A percentile compares a stretch with the other conserved stretches of the same genome.
Conservation (phyloP, 2,329 filamentous ascomycete species). For the Diaporthe helianthi region DNA sequence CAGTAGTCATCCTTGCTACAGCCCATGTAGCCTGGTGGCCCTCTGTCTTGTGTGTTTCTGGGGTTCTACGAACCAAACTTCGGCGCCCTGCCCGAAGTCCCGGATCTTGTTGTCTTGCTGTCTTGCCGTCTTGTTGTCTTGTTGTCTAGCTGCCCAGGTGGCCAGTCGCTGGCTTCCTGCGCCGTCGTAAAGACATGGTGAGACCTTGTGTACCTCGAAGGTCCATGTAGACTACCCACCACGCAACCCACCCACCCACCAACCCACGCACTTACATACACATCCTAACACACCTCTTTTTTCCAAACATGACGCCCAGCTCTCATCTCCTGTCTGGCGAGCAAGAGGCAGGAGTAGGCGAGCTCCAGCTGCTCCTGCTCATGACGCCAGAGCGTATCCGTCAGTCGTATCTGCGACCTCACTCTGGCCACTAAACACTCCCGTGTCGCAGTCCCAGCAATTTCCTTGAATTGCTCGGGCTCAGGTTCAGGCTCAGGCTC, state of each 20-base stretch:
- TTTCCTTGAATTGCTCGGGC: slow-evolving; percentile 1
- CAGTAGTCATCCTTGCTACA: background rate
- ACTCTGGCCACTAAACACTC: slow-evolving; percentile 14
- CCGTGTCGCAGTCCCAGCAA: slow-evolving; percentile 21
- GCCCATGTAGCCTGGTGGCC: slow-evolving; percentile 14
- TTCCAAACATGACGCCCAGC: slow-evolving; percentile 11
- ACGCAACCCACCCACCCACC: background rate
- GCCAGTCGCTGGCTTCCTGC: background rate
- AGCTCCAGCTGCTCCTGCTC: slow-evolving; percentile 7
- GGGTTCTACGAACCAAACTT: slow-evolving; percentile 1
- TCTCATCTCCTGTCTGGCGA: background rate
- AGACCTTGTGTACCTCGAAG: slow-evolving; percentile 3
- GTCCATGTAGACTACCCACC: background rate
- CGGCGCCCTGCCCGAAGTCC: slow-evolving; percentile 22
- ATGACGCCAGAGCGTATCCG: slow-evolving; percentile 4
- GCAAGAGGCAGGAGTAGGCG: slow-evolving; percentile 17
- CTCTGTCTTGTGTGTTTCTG: background rate
- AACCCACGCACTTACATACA: background rate
- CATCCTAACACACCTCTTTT: slow-evolving; percentile 12
- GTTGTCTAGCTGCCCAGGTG: background rate
- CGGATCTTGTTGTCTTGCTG: background rate
- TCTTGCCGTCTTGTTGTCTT: no score
- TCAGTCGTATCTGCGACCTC: slow-evolving; percentile 26
- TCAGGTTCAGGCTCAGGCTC: background rate
- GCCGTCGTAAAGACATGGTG: slow-evolving; percentile 3